Conservation (phyloP, 139 green algal species). For the Tetradesmus lagerheimii region DNA sequence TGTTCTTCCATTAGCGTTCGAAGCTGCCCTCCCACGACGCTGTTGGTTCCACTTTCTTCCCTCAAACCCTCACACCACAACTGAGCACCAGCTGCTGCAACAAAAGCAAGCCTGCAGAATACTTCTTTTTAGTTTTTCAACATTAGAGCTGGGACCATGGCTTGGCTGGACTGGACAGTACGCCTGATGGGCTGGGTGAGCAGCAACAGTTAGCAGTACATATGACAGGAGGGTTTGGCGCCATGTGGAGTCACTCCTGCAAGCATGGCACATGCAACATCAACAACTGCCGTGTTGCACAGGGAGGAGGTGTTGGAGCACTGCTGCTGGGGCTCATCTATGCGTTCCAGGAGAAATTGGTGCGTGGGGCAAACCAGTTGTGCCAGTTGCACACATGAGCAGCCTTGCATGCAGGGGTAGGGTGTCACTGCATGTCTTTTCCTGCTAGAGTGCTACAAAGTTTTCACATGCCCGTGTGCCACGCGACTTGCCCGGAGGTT, state of each 20-base stretch:
- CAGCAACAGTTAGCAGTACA: neutral
- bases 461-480: no score
- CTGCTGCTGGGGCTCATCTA: constrained; percentile 77
- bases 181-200: constrained; percentile 14
- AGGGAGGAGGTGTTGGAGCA: constrained; percentile 68
- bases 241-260: neutral
- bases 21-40: neutral
- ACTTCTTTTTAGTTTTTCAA: neutral
- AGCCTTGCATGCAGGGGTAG: neutral
- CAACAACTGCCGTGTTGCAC: neutral
- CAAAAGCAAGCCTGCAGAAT: neutral
- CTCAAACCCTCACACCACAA: neutral
- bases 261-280: neutral
- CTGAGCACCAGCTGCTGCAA: neutral
- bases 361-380: constrained; percentile 43
- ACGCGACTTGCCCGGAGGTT: no score
- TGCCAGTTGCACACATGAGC: neutral
- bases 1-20: no score
- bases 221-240: neutral
- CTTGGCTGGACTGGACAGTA: neutral
- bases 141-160: neutral
- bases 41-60: neutral
- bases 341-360: constrained; percentile 85
- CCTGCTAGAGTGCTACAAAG: no score
- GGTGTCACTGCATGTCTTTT: no score